Percentiles rank a stretch among this genome's conserved stretches.
Evolutionary conservation across 306 rosid species (phyloP).

Genomic region (Prosopis cineraria): DNA sequence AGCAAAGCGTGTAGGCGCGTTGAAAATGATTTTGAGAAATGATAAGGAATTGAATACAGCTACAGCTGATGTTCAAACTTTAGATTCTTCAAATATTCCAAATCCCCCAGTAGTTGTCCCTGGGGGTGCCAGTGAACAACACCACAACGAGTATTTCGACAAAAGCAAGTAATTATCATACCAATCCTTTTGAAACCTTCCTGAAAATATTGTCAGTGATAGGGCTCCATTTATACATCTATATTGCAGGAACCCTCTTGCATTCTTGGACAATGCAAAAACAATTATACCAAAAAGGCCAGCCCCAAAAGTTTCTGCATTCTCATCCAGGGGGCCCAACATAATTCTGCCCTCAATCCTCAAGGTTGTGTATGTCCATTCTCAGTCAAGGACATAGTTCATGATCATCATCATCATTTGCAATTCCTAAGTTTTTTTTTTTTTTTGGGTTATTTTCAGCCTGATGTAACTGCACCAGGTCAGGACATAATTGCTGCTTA

Average conservation of each 20-base stretch:
- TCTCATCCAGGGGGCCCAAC: neutral
- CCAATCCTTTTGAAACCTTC: neutral
- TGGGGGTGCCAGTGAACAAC: no score
- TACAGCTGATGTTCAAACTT: neutral
- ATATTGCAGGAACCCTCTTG: neutral
- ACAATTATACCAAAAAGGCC: neutral
- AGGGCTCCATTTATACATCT: neutral
- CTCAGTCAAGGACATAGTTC: no score
- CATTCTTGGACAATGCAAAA: neutral
- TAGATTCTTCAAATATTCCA: neutral
- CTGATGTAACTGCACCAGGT: slow-evolving; percentile 37
- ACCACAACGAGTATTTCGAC: no score
- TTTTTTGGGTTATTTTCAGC: neutral
- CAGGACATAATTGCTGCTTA: slow-evolving; percentile 33
- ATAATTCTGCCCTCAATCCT: neutral
- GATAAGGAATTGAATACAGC: neutral
- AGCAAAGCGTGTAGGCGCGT: neutral
- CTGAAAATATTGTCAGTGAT: neutral
- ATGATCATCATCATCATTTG: no score
- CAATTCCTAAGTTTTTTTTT: no score
- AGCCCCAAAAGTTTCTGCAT: neutral
- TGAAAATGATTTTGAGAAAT: neutral
- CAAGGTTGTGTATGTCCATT: neutral
- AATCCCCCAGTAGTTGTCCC: no score
- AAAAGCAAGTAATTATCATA: neutral